Evolutionary conservation across 495 filamentous ascomycete species (phyloP), one percentile per base, ranked within the genome.

Genomic region (Evansstolkia leycettana): DNA sequence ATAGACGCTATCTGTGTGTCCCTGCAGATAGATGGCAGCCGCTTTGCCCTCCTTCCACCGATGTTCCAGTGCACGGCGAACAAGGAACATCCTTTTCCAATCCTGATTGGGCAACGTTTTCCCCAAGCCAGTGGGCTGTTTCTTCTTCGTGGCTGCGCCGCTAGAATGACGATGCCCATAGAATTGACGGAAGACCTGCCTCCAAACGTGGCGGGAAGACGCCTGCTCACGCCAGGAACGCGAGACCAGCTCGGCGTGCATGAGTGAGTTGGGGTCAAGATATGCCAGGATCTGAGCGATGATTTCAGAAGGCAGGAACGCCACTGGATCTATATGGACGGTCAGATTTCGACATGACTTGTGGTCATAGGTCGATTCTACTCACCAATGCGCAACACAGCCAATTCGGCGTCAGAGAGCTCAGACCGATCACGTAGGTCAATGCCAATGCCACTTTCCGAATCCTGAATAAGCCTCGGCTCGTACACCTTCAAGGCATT

Each of bases 1-100:
- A 58, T 98, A 98, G 16, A 98, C 88, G 42, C 84, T 94, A 55
- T 96, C 90, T 8, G 73, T 73, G 48, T 98, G 90, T 1, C 92
- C 90, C 48, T 89, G 82, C 12, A 96, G 65, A 53, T 93, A 94
- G 34, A 92, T 80, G 0, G 84, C 78, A 28, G 76, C 79, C 16
- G 83, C 82, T 35, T 76, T 72, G 40, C 83, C 81, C 28, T 76
- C 57, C 41, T 73, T 74, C 90, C 90, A 98, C 31, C 80, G 76
- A 32, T 69, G 61, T 36, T 87, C 78, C 17, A 98, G 69, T 37
- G 79, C 69, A 31, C 75, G 69, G 33, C 82, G 78, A 26, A 80
- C 80, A 41, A 74, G 60, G 54, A 83, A 92, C 59, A 94, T 82
- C 36, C 73, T 69, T 63, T 86, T 86, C 89, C 89, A 98, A 48